Evolutionary conservation across 768 basidiomycete genomes (phyloP), one percentile per base, ranked within the genome.

Genomic region (Saitozyma sp.): DNA sequence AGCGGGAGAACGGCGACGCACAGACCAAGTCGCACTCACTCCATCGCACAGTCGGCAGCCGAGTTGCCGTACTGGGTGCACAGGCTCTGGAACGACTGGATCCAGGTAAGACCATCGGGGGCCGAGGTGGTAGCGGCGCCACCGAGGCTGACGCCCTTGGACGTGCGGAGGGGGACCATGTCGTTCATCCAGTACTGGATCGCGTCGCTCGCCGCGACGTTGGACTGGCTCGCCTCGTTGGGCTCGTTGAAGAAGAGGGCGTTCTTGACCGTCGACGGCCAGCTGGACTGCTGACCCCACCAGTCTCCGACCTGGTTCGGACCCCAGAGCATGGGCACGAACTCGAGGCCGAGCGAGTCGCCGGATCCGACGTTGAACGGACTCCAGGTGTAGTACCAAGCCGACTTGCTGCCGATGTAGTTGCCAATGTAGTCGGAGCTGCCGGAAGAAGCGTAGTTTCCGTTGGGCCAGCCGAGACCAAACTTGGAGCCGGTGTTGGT

Each of bases 191-290:
- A 94, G 53, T 89, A 70, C 0, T 54, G 0, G 50, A 84, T 85
- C 53, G 82, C 89, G 8, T 79, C 65, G 1, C 63, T 3, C 5
- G 89, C 83, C 42, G 59, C 54, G 76, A 92, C 82, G 81, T 88
- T 84, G 60, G 87, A 82, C 78, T 94, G 89, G 1, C 80, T 80
- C 0, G 59, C 3, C 63, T 87, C 82, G 65, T 94, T 86, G 37
- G 90, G 90, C 76, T 92, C 93, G 71, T 95, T 96, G 74, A 84
- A 79, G 57, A 86, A 88, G 19, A 89, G 66, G 46, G 83, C 85
- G 57, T 74, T 71, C 70, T 20, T 79, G 68, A 76, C 73, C 9
- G 64, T 75, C 11, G 62, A 65, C 57, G 86, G 84, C 69, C 88
- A 86, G 45, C 85, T 86, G 14, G 76, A 65, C 53, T 82, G 69